These are phyloP conservation scores for Boletus mariae DNA, from an alignment of 1,284 basidiomycete species.

Conservation along the genomic window DNA sequence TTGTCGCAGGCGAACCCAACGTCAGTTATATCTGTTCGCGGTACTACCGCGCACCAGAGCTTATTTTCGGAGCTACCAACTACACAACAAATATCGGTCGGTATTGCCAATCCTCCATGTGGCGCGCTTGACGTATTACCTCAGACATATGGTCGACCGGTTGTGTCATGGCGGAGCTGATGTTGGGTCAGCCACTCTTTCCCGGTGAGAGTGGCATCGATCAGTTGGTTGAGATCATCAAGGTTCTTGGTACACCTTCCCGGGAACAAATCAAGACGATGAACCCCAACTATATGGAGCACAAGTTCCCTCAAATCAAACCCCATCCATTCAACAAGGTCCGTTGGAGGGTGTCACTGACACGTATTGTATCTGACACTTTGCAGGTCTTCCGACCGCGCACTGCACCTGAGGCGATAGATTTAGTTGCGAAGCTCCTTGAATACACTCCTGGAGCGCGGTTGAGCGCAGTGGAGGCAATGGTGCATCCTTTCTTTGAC, in stretches of 20 bases:
- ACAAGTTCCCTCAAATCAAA: constrained; percentile 99
- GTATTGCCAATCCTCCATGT: constrained; percentile 29
- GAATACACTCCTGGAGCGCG: constrained; percentile 97
- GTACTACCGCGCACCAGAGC: constrained; percentile 98
- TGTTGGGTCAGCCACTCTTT: constrained; percentile 98
- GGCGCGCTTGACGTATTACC: constrained; percentile 5
- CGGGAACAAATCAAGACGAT: constrained; percentile 99
- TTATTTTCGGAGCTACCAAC: constrained; percentile 99
- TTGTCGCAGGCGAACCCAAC: constrained; percentile 97
- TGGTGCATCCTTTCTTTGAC: constrained; percentile 97
- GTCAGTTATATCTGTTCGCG: constrained; percentile 99
- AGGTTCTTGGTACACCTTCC: constrained; percentile 97
- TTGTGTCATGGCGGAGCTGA: constrained; percentile 99
- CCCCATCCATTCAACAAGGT: constrained; percentile 94
- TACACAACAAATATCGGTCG: constrained; percentile 99
- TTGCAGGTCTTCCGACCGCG: constrained; percentile 94
- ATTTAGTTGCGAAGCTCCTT: constrained; percentile 90
- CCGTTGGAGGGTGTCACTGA: neutral
- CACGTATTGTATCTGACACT: constrained; percentile 10
- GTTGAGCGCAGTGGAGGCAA: constrained; percentile 88
- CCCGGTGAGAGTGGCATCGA: constrained; percentile 99
- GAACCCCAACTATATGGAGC: constrained; percentile 99
- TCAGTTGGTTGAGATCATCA: constrained; percentile 99
- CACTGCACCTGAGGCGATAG: constrained; percentile 94
- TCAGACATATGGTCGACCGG: constrained; percentile 99